Evolutionary conservation across 768 basidiomycete species (phyloP).

Genomic region (Leccinellum rugosiceps): DNA sequence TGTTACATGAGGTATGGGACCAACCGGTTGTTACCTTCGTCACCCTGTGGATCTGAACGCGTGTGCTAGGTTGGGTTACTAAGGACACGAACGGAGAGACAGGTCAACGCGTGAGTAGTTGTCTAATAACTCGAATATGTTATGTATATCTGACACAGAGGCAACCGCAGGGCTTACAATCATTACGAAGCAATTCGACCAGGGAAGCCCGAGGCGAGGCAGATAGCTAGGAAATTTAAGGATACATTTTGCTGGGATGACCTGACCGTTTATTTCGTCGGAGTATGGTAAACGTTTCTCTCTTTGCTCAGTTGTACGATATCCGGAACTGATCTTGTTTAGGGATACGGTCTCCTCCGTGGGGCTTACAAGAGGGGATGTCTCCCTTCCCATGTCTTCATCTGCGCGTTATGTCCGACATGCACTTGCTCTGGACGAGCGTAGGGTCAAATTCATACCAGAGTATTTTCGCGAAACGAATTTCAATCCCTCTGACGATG

Average conservation of each 20-base stretch:
- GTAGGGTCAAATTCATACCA: not conserved
- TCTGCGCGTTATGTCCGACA: not conserved
- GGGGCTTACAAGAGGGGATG: not conserved
- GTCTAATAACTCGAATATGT: not conserved
- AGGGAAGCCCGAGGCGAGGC: not conserved
- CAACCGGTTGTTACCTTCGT: not conserved
- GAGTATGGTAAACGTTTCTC: not conserved
- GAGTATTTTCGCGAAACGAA: not conserved
- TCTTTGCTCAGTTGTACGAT: not conserved
- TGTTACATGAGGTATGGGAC: not conserved
- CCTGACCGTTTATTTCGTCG: not conserved
- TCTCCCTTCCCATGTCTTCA: not conserved
- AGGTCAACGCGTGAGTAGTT: not conserved
- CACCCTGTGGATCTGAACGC: not conserved
- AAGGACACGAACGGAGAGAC: not conserved
- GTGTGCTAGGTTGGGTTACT: not conserved
- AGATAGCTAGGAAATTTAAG: not conserved
- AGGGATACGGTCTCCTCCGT: not conserved
- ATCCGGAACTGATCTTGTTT: not conserved
- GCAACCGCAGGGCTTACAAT: not conserved
- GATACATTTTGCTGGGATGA: not conserved
- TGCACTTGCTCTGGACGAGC: not conserved
- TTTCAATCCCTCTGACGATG: not conserved
- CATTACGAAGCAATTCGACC: not conserved
- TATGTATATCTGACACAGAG: not conserved